Conservation (phyloP, 495 filamentous ascomycete species). For the Penicillium paradoxum region DNA sequence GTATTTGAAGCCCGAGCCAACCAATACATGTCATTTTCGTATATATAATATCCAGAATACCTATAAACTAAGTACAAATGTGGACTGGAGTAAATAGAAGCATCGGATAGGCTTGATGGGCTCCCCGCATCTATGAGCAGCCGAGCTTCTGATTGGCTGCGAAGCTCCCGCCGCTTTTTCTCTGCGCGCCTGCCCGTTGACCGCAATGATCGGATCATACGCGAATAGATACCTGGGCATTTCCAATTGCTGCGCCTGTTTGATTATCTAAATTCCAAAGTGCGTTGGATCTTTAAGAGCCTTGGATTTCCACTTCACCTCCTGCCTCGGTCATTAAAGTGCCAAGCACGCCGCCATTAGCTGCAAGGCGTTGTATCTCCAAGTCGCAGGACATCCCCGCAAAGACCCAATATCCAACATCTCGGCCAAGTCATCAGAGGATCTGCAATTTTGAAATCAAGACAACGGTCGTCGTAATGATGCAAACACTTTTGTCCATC, state of each 20-base stretch:
- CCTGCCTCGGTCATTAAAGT: neutral
- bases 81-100: no score
- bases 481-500: slow-evolving; percentile 67
- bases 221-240: neutral
- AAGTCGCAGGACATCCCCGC: neutral
- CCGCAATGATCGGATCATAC: no score
- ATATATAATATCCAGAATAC: neutral
- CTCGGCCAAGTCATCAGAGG: neutral
- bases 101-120: neutral
- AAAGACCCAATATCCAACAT: neutral
- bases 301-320: no score
- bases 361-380: neutral
- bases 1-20: no score
- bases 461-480: slow-evolving; percentile 32
- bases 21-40: no score
- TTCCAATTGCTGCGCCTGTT: neutral
- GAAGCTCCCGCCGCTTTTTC: slow-evolving; percentile 10
- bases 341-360: neutral
- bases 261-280: no score
- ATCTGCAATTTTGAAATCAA: neutral
- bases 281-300: no score
- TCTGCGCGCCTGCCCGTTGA: slow-evolving; percentile 1
- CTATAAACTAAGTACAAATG: no score
- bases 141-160: slow-evolving; percentile 11
- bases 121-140: neutral